Conservation (phyloP, 768 basidiomycete genomes). For the Exsudoporus frostii region DNA sequence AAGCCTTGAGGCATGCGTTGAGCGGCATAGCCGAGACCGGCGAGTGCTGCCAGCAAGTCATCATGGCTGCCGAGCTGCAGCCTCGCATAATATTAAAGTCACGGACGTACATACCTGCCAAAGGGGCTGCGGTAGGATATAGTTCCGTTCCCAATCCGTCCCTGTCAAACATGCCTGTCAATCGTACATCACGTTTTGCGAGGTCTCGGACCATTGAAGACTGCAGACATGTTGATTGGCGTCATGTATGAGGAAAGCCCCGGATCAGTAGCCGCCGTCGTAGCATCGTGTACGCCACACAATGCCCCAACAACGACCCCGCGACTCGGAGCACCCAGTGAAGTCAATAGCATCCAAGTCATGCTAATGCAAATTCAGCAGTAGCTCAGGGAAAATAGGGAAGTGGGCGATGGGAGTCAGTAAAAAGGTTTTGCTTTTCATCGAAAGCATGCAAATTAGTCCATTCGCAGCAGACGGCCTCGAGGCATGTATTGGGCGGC, state of each 20-base stretch:
- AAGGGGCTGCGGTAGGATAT: conserved; percentile 27
- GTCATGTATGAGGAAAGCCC: neutral
- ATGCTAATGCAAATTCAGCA: conserved; percentile 2
- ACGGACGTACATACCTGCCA: neutral
- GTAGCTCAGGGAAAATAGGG: conserved; percentile 3
- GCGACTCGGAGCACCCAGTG: conserved; percentile 5
- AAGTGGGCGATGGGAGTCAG: conserved; percentile 3
- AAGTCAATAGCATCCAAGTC: conserved; percentile 4
- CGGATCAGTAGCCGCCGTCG: neutral
- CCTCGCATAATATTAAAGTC: conserved; percentile 1
- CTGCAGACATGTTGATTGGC: conserved; percentile 6
- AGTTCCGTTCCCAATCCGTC: conserved; percentile 17
- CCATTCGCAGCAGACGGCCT: conserved; percentile 5
- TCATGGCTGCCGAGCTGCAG: neutral
- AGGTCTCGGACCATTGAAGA: conserved; percentile 17
- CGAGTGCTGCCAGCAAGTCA: neutral
- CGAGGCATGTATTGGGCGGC: conserved; percentile 4
- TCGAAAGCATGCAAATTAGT: neutral
- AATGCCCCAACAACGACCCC: conserved; percentile 6
- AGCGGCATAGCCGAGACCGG: neutral
- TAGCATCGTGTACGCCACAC: neutral
- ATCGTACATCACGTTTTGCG: neutral
- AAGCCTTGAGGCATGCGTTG: conserved; percentile 8
- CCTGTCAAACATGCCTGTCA: conserved; percentile 13
- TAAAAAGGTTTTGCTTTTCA: conserved; percentile 10